These are phyloP conservation scores for Xylaria polymorpha DNA, from an alignment of 2,329 filamentous ascomycete genomes.

Conservation along the genomic window DNA sequence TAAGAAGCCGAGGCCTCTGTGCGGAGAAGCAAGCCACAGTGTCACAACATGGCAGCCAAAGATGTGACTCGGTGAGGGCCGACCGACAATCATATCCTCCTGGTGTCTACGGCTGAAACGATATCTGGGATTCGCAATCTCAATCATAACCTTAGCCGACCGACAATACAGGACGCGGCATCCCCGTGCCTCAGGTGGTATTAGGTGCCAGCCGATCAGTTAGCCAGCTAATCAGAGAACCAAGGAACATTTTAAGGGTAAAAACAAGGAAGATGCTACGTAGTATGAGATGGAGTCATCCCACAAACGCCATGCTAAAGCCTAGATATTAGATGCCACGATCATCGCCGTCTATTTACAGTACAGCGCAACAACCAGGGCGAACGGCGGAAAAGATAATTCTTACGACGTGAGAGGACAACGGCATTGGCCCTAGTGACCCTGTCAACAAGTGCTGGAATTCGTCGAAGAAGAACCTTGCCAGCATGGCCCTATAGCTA, in stretches of 20 bases:
- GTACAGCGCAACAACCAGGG: slow-evolving; percentile 10
- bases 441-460: slow-evolving; percentile 15
- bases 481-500: slow-evolving; percentile 17
- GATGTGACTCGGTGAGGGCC: slow-evolving; percentile 31
- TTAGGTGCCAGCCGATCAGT: slow-evolving; percentile 22
- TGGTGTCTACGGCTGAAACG: slow-evolving; percentile 25
- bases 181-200: slow-evolving; percentile 13
- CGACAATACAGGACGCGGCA: slow-evolving; percentile 8
- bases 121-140: slow-evolving; percentile 17
- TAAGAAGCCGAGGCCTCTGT: slow-evolving; percentile 33
- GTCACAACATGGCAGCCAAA: slow-evolving; percentile 21
- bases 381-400: background rate
- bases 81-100: slow-evolving; percentile 15
- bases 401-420: slow-evolving; percentile 16
- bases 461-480: slow-evolving; percentile 23
- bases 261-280: slow-evolving; percentile 16
- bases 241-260: background rate
- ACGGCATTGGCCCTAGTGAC: background rate
- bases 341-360: slow-evolving; percentile 22
- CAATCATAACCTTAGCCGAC: slow-evolving; percentile 11
- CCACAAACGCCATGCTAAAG: slow-evolving; percentile 15
- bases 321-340: slow-evolving; percentile 17
- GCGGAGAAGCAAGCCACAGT: slow-evolving; percentile 31
- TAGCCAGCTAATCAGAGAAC: slow-evolving; percentile 17
- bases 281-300: slow-evolving; percentile 21